Base-by-base conservation (phyloP, 1,284 basidiomycete species). In the Heterobasidion irregulare region DNA sequence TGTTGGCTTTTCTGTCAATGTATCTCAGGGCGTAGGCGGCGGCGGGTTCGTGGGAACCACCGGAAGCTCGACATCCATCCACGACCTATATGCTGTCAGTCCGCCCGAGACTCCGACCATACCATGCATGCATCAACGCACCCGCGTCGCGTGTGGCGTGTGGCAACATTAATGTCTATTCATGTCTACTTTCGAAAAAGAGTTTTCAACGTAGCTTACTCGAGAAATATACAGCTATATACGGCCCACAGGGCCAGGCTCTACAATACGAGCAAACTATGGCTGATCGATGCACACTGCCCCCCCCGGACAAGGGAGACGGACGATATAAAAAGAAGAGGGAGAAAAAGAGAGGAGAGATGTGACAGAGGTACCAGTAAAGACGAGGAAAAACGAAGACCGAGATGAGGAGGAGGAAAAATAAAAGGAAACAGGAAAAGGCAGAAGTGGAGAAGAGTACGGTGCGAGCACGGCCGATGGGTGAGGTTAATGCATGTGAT, bases 401-500 rank as follows among this genome's bases (percentile, higher is more conserved):
- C 26, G 26, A 26, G 6, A 5, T 26, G 26, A 26, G 26, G 26
- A 26, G 26, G 26, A 41, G 38, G 38, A 41, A 41, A 41, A 8
- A 41, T 41, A 41, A 41, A 41, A 41, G n/a, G n/a, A 41, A 41
- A n/a, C 12, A 5, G 38, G 6, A 41, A 41, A 41, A 41, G n/a
- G 38, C 10, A n/a, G n/a, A n/a, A 41, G n/a, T 12, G n/a, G 38
- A 2, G 38, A 41, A n/a, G n/a, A 41, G 38, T 38, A 15, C 32
- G 57, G 41, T 43, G 10, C 18, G 50, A 38, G 53, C 47, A 49
- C 47, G 26, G 51, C 55, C 50, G 57, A 46, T 45, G 49, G 53
- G 6, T 12, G 38, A n/a, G 38, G 10, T 53, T 48, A 59, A 44
- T 59, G 55, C 47, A 50, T 58, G 58, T 59, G 41, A 57, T 58